Conservation (phyloP, 2,329 filamentous ascomycete species). For the Scedosporium apiospermum region DNA sequence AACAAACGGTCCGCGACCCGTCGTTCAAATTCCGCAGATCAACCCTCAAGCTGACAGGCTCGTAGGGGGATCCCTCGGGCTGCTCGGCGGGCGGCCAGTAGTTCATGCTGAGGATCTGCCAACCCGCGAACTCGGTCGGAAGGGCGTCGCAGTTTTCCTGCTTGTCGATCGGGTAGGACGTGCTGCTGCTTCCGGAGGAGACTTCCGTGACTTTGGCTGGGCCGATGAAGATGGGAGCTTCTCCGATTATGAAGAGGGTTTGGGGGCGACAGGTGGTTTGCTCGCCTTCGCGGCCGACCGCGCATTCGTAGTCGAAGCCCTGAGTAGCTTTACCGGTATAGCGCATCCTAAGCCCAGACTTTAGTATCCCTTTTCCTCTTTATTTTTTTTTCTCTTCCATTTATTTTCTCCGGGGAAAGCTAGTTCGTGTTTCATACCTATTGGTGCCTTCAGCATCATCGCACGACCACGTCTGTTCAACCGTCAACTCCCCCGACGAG, state of each 20-base stretch:
- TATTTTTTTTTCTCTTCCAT: background rate
- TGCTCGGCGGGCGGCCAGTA: background rate
- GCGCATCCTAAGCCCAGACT: background rate
- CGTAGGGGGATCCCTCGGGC: background rate
- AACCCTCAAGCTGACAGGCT: background rate
- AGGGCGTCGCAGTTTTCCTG: background rate
- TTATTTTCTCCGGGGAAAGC: background rate
- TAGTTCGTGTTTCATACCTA: background rate
- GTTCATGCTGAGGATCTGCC: conserved; percentile 1
- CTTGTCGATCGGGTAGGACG: background rate
- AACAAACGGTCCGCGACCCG: background rate
- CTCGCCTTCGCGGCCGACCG: background rate
- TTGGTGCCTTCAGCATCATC: background rate
- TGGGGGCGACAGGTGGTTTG: background rate
- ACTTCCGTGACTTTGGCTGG: background rate
- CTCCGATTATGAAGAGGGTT: background rate
- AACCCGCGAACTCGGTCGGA: background rate
- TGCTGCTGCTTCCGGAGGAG: background rate
- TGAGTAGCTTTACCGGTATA: background rate
- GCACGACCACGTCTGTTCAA: background rate
- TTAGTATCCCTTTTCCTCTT: background rate
- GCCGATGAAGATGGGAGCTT: background rate
- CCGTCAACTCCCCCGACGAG: background rate
- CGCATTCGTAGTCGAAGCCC: background rate
- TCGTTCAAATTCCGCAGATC: conserved; percentile 1